These are phyloP conservation scores for Diddensiella santjacobensis DNA, from an alignment of 805 yeast species.

Conservation along the genomic window DNA sequence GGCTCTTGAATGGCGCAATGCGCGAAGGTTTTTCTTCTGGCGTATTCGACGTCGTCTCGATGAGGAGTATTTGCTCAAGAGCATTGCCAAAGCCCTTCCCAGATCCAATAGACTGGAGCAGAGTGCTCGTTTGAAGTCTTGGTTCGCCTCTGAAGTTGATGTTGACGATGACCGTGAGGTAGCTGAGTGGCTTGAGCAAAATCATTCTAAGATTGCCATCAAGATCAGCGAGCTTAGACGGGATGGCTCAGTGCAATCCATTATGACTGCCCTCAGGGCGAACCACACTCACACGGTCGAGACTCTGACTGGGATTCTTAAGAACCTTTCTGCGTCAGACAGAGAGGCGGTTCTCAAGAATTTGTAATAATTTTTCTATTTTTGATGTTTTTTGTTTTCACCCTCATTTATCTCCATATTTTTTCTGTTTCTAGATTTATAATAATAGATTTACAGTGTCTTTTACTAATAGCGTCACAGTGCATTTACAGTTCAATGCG, in stretches of 20 bases:
- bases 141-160: slow-evolving; percentile 73
- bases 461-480: too few relatives aligned
- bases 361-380: slow-evolving; percentile 4
- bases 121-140: slow-evolving; percentile 80
- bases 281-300: slow-evolving; percentile 17
- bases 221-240: slow-evolving; percentile 23
- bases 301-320: slow-evolving; percentile 31
- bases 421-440: background rate
- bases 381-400: background rate
- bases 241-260: slow-evolving; percentile 24
- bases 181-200: slow-evolving; percentile 80
- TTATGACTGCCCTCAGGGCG: slow-evolving; percentile 20
- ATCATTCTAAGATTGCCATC: slow-evolving; percentile 56
- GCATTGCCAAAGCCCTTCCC: slow-evolving; percentile 62
- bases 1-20: slow-evolving; percentile 77
- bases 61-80: slow-evolving; percentile 81
- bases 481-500: background rate
- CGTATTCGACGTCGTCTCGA: slow-evolving; percentile 91
- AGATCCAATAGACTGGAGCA: slow-evolving; percentile 69
- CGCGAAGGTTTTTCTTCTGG: slow-evolving; percentile 99
- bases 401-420: background rate
- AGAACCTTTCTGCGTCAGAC: slow-evolving; percentile 32
- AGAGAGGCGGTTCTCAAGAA: slow-evolving; percentile 31
- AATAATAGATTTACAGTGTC: too few relatives aligned
- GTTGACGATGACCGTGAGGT: slow-evolving; percentile 71